A percentile compares a stretch with the other conserved stretches of the same genome.
These are phyloP conservation scores for Chondrostereum purpureum DNA, from an alignment of 1,284 basidiomycete species.

Conservation along the genomic window DNA sequence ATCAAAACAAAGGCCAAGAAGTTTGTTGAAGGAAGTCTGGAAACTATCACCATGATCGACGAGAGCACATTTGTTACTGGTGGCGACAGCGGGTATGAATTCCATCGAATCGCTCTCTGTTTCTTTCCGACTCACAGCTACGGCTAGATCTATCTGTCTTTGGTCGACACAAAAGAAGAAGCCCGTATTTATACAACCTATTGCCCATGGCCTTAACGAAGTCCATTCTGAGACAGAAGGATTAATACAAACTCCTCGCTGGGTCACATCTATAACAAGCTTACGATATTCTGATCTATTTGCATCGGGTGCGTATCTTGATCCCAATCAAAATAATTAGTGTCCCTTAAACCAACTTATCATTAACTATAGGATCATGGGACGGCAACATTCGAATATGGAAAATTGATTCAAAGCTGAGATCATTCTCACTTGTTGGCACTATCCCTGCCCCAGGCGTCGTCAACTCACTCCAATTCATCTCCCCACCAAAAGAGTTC, in stretches of 20 bases:
- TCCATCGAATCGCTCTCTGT: constrained; percentile 7
- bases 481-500: constrained; percentile 54
- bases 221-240: constrained; percentile 67
- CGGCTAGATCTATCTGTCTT: constrained; percentile 73
- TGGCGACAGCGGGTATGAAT: constrained; percentile 83
- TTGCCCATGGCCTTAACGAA: constrained; percentile 85
- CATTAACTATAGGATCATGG: constrained; percentile 69
- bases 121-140: constrained; percentile 3
- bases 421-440: constrained; percentile 66
- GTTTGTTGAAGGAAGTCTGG: constrained; percentile 87
- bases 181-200: constrained; percentile 76
- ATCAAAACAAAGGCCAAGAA: constrained; percentile 36
- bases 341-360: not conserved
- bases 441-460: constrained; percentile 69
- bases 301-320: constrained; percentile 77
- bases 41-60: constrained; percentile 92
- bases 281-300: constrained; percentile 90
- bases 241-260: constrained; percentile 73
- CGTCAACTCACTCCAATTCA: constrained; percentile 84
- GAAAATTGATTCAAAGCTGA: constrained; percentile 75
- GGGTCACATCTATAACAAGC: constrained; percentile 82
- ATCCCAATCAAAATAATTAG: too few relatives aligned
- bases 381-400: constrained; percentile 86
- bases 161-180: constrained; percentile 98
- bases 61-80: constrained; percentile 90